A percentile compares a stretch with the other conserved stretches of the same genome.
These are phyloP conservation scores for Fusarium temperatum DNA, from an alignment of 2,329 filamentous ascomycete species.

Conservation along the genomic window DNA sequence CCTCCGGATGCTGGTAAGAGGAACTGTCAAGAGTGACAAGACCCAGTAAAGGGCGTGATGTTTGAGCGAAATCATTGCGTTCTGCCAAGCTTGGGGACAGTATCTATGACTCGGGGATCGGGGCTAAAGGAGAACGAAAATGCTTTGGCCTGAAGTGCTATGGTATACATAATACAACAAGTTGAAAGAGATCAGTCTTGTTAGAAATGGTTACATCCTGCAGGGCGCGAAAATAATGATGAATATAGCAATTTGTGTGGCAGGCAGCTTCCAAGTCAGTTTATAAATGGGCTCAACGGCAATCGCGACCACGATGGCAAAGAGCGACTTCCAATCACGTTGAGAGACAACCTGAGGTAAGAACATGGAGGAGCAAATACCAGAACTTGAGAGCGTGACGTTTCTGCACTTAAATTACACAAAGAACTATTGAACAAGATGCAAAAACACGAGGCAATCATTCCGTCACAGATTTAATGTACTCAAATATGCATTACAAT, in stretches of 20 bases:
- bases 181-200: background rate
- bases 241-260: background rate
- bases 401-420: background rate
- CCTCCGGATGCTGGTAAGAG: background rate
- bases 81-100: background rate
- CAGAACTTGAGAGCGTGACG: background rate
- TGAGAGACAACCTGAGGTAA: background rate
- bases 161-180: background rate
- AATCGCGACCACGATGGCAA: background rate
- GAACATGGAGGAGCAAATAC: background rate
- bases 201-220: background rate
- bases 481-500: background rate
- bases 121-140: background rate
- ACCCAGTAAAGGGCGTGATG: constrained; percentile 31
- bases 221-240: background rate
- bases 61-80: constrained; percentile 27
- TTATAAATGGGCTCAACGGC: background rate
- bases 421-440: background rate
- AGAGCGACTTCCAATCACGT: background rate
- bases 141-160: background rate
- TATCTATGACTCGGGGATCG: background rate
- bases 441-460: background rate
- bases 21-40: constrained; percentile 21
- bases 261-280: constrained; percentile 1
- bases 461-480: background rate